These are phyloP conservation scores for Paramecium sexaurelia DNA, from an alignment of 73 alveolate species.

Conservation along the genomic window DNA sequence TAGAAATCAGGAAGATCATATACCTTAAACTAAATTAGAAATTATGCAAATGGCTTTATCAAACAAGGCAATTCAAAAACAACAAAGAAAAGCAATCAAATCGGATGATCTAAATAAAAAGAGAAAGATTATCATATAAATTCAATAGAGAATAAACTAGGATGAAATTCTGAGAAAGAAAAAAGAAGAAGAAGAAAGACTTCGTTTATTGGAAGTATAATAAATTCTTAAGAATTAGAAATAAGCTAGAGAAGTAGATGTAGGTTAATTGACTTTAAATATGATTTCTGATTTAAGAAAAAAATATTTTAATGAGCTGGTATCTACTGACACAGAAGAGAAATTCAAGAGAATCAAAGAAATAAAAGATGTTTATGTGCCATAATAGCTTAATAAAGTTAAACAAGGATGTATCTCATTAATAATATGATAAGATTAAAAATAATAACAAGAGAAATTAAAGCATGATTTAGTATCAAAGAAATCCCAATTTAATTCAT, in stretches of 20 bases:
- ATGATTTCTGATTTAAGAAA: conserved; percentile 34
- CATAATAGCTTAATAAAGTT: conserved; percentile 2
- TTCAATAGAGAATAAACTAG: not conserved
- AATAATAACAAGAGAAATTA: not conserved
- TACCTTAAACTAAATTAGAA: conserved; percentile 41
- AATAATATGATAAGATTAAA: not conserved
- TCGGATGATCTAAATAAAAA: conserved; percentile 3
- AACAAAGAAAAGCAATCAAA: not conserved
- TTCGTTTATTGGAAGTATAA: not conserved
- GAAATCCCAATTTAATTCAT: conserved; percentile 7
- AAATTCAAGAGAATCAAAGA: conserved; percentile 24
- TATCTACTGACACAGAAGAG: not conserved
- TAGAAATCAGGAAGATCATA: conserved; percentile 14
- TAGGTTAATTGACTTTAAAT: conserved; percentile 11
- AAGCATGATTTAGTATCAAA: not conserved
- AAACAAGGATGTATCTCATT: conserved; percentile 1
- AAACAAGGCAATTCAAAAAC: not conserved
- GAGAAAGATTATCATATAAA: conserved; percentile 2
- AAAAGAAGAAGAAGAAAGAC: not conserved
- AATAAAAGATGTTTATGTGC: conserved; percentile 20
- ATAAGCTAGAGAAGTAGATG: not conserved
- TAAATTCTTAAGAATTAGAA: not conserved
- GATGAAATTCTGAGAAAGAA: not conserved
- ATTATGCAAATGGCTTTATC: conserved; percentile 14
- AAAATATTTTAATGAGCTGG: conserved; percentile 4